phyloP scores from a whole-genome alignment of 208 protist species.

The Leishmania major region DNA sequence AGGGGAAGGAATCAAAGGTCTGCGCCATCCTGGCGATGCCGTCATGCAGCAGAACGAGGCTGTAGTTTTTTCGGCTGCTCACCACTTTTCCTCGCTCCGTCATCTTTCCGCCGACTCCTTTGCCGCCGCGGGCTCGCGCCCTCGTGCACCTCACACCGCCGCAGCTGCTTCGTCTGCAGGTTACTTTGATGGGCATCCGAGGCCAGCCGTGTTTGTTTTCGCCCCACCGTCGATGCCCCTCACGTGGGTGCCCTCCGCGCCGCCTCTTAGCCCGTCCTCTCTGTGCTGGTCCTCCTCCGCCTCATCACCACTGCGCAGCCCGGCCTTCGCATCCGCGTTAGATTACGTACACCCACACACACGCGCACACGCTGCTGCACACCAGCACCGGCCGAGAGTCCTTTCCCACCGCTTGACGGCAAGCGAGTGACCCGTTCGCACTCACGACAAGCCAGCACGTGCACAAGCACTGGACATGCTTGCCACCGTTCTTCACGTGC shows the following conservation, averaged over 20 bases:
- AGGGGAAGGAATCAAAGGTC: no score
- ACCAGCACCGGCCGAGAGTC: not conserved
- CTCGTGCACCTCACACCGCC: not conserved
- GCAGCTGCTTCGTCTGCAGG: not conserved
- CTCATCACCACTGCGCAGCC: not conserved
- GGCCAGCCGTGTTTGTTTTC: not conserved
- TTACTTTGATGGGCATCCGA: not conserved
- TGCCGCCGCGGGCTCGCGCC: not conserved
- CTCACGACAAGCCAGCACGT: not conserved
- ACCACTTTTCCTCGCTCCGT: not conserved
- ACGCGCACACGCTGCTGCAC: not conserved
- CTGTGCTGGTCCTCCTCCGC: not conserved
- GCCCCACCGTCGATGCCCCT: not conserved
- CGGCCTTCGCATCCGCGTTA: not conserved
- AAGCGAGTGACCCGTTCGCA: not conserved
- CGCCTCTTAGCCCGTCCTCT: not conserved
- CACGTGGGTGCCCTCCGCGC: not conserved
- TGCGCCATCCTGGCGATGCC: not conserved
- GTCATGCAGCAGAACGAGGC: not conserved
- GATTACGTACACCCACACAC: not conserved
- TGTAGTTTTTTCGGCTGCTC: not conserved
- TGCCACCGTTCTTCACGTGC: slow-evolving; percentile 31
- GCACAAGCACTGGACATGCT: slow-evolving; percentile 15
- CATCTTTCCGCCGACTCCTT: not conserved
- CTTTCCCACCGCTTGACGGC: not conserved